Evolutionary conservation across 352 stramenopile species (phyloP), one percentile per base, ranked within the genome.

Genomic region (Phytophthora niederhauseri): DNA sequence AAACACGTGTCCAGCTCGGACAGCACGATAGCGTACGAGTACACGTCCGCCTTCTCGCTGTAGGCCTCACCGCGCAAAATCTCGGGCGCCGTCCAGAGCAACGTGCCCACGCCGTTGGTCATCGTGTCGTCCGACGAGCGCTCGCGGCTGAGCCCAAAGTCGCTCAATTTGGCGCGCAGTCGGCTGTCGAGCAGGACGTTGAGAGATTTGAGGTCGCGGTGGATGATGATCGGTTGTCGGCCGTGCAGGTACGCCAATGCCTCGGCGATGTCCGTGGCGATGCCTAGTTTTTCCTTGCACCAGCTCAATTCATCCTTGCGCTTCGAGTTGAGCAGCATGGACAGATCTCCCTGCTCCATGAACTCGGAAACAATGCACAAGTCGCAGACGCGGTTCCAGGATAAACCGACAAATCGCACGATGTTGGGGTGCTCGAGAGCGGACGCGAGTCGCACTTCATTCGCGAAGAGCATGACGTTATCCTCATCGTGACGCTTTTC

Each of bases 221-320:
- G 84, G 56, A 91, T 84, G 61, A 92, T 83, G 20, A 75, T 64
- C 11, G 82, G 84, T 20, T 76, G 61, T 12, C 80, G 64, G 15
- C 72, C 82, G 38, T 93, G 84, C 5, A 93, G 64, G 66, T 93
- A 93, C n/a, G 76, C 73, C 31, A 93, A 66, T 6, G 82, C 84
- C 28, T 82, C 76, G 0, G 82, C 84, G 14, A 93, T 80, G 45
- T 90, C 80, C 8, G 76, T 66, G 20, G 82, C 81, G n/a, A 93
- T 82, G 5, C 53, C 68, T 14, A 91, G 67, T 63, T 93, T 93
- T 36, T 89, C 80, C 9, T 66, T 70, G 4, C 48, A 56, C 80
- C 80, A 91, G 4, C 54, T 71, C 9, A 87, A 63, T 9, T 68
- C 50, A 3, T 46, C 51, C 36, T 75, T 84, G 30, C 70, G 59